Base-by-base conservation (phyloP, 495 filamentous ascomycete species). In the Podospora bellae-mahoneyi region DNA sequence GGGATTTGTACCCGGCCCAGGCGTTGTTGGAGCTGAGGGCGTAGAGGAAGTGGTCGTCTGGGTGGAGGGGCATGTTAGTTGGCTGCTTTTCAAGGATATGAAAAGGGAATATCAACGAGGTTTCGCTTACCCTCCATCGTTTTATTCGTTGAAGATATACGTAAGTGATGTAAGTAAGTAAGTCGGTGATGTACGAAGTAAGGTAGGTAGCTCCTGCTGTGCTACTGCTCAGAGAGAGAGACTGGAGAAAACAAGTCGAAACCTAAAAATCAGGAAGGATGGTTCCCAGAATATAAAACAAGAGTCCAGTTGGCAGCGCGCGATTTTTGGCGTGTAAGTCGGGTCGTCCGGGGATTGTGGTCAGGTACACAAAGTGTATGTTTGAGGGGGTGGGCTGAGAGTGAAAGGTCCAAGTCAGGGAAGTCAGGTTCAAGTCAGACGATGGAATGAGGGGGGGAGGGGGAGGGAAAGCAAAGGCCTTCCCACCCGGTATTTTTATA, bases 11-110 rank as follows among this genome's bases (percentile, higher is more conserved):
- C 62, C 84, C 83, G 16, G 88, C 87, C 90, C 88, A 94, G 70
- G 87, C 82, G 74, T 88, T 88, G 83, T 94, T 94, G 74, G 82
- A 83, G 75, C 83, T 81, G 71, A 91, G 73, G 69, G 84, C 81
- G 63, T 82, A 82, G 62, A 84, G 73, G 70, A 88, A 86, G 61
- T 79, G 72, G 76, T 88, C 82, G 76, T 80, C 80, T 78, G 20
- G 20, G 77, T 56, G n/a, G 30, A 32, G 15, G 15, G 7, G 3
- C 39, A 48, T 48, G 39, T 48, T 16, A 48, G 39, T 16, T 6
- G 15, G 2, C 2, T 48, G 2, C 1, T 48, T 48, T 39, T 39
- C 34, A 39, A 39, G 10, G 34, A 10, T 39, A 5, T 39, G 6
- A 5, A 10, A 39, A 10, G 34, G 34, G 34, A 10, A 39, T 39